Evolutionary conservation across 305 asterid species (phyloP).

Genomic region (Vinca major): DNA sequence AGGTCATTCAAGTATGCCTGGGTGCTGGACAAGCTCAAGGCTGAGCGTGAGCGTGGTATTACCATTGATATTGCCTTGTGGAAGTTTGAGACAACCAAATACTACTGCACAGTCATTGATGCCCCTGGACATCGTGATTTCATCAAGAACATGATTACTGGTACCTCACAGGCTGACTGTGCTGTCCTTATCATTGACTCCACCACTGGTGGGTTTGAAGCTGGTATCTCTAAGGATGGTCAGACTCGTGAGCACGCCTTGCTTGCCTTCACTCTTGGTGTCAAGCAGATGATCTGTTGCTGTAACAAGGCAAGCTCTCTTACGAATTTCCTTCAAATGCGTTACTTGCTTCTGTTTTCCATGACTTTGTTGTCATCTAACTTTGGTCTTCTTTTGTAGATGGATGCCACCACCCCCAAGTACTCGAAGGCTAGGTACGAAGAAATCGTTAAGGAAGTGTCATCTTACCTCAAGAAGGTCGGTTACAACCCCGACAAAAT

Average conservation of each 20-base stretch:
- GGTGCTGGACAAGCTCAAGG: constrained; percentile 82
- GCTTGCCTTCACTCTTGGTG: constrained; percentile 57
- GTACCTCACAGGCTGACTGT: constrained; percentile 50
- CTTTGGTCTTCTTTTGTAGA: too few species aligned
- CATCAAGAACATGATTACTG: constrained; percentile 49
- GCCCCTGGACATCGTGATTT: constrained; percentile 44
- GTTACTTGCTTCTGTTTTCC: too few species aligned
- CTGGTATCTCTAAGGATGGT: constrained; percentile 69
- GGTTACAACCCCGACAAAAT: too few species aligned
- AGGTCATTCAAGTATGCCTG: constrained; percentile 89
- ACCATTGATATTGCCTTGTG: constrained; percentile 63
- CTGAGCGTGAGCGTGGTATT: constrained; percentile 70
- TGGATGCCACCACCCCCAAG: too few species aligned
- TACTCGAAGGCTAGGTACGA: too few species aligned
- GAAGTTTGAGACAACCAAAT: constrained; percentile 63
- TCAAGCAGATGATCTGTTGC: constrained; percentile 38
- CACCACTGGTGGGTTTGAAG: constrained; percentile 64
- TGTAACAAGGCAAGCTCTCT: constrained; percentile 25
- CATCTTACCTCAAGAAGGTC: too few species aligned
- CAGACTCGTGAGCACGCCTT: constrained; percentile 76
- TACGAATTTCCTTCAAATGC: too few species aligned
- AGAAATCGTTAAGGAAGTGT: too few species aligned
- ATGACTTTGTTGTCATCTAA: too few species aligned
- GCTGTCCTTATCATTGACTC: constrained; percentile 47
- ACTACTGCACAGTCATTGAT: constrained; percentile 53